phyloP scores from a whole-genome alignment of 768 basidiomycete genomes.

The Sarcodon sp. region DNA sequence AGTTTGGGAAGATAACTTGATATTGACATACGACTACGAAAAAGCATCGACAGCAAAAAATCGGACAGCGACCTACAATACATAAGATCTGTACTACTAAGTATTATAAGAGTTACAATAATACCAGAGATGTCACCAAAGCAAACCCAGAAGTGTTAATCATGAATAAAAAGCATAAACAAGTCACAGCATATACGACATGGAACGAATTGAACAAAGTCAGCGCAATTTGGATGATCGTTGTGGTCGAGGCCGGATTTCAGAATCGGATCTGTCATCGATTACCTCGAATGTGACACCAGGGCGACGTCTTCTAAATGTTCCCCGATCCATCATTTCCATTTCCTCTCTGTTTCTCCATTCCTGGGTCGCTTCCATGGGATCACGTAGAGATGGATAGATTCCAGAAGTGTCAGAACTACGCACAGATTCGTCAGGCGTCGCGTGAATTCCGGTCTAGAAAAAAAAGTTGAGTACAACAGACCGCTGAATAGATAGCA shows the following conservation, averaged over 20 bases:
- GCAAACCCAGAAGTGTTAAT: background rate
- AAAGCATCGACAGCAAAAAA: no score
- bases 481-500: slow-evolving; percentile 2
- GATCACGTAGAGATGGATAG: slow-evolving; percentile 53
- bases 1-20: no score
- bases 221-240: no score
- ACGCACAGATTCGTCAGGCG: slow-evolving; percentile 58
- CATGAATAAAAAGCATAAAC: background rate
- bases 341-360: slow-evolving; percentile 62
- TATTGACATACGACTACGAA: no score
- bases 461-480: slow-evolving; percentile 4
- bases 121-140: background rate
- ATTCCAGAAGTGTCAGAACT: slow-evolving; percentile 42
- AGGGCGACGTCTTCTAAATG: slow-evolving; percentile 14
- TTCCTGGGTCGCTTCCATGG: slow-evolving; percentile 46
- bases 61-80: no score
- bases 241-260: background rate
- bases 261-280: slow-evolving; percentile 12
- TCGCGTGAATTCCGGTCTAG: slow-evolving; percentile 50
- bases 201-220: background rate
- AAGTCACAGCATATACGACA: background rate
- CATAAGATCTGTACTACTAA: background rate
- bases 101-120: background rate
- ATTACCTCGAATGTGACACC: slow-evolving; percentile 20
- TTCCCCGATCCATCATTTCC: slow-evolving; percentile 25